Evolutionary conservation across 164 flowering plant species (phyloP).

Genomic region (Amborella trichopoda): DNA sequence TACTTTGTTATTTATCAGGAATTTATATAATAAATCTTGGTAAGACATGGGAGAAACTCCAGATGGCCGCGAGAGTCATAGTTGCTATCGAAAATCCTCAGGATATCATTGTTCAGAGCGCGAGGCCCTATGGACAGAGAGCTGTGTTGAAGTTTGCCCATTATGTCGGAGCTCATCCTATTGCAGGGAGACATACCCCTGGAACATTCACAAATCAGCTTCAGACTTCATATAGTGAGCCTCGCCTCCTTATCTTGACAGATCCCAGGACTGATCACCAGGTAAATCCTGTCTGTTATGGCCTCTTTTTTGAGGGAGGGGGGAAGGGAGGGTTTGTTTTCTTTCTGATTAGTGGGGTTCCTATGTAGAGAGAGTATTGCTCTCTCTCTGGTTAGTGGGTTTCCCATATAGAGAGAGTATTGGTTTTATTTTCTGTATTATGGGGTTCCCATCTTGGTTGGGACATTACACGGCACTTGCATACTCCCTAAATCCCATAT

Average conservation of each 20-base stretch:
- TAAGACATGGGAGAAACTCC: slow-evolving; percentile 84
- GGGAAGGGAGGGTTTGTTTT: too few species aligned
- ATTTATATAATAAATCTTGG: slow-evolving; percentile 73
- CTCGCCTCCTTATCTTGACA: slow-evolving; percentile 76
- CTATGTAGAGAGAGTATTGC: too few species aligned
- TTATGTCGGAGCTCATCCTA: slow-evolving; percentile 64
- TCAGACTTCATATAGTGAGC: slow-evolving; percentile 72
- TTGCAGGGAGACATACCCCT: slow-evolving; percentile 88
- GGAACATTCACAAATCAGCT: slow-evolving; percentile 88
- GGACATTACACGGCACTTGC: too few species aligned
- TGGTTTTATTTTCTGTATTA: too few species aligned
- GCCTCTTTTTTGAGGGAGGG: not conserved
- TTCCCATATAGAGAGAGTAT: too few species aligned
- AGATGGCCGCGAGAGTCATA: slow-evolving; percentile 74
- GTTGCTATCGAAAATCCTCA: slow-evolving; percentile 79
- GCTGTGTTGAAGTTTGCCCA: slow-evolving; percentile 84
- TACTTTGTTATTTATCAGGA: slow-evolving; percentile 31
- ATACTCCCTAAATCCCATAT: too few species aligned
- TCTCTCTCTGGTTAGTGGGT: too few species aligned
- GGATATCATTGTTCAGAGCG: slow-evolving; percentile 89
- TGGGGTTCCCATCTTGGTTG: too few species aligned
- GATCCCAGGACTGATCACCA: slow-evolving; percentile 66
- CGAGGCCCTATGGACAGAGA: slow-evolving; percentile 89
- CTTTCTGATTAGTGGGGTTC: too few species aligned
- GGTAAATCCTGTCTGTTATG: slow-evolving; percentile 6